These are phyloP conservation scores for Mercurialis annua DNA, from an alignment of 345 rosid genomes.

Conservation along the genomic window DNA sequence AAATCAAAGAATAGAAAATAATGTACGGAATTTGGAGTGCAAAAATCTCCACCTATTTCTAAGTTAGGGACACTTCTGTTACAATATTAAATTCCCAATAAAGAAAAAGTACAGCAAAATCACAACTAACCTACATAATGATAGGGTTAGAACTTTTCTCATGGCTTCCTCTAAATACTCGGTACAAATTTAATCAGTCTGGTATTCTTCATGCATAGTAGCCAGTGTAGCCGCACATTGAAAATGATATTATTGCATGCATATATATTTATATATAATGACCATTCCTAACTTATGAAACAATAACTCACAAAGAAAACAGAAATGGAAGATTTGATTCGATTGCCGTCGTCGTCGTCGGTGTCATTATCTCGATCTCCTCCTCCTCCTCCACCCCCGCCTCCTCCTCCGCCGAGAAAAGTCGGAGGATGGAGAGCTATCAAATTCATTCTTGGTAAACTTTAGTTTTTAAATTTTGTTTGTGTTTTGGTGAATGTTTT, in stretches of 20 bases:
- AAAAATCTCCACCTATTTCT: no score
- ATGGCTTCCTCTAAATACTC: not conserved
- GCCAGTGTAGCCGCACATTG: no score
- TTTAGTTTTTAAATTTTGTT: not conserved
- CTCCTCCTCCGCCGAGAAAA: not conserved
- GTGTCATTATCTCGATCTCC: not conserved
- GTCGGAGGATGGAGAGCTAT: slow-evolving; percentile 47
- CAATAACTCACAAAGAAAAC: no score
- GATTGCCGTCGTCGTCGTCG: not conserved
- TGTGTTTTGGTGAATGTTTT: not conserved
- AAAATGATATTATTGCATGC: no score
- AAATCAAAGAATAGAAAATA: no score
- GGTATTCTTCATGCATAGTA: no score
- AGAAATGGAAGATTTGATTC: not conserved
- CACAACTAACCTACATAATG: not conserved
- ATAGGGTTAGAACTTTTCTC: not conserved
- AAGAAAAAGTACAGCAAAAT: not conserved
- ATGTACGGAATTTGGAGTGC: no score
- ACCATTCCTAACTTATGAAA: no score
- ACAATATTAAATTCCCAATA: no score
- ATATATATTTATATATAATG: no score
- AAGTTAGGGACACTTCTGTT: no score
- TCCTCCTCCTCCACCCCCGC: not conserved
- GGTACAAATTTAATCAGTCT: no score
- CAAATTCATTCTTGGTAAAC: slow-evolving; percentile 42